Conservation (phyloP, 1,284 basidiomycete species). For the Melampsora occidentalis region DNA sequence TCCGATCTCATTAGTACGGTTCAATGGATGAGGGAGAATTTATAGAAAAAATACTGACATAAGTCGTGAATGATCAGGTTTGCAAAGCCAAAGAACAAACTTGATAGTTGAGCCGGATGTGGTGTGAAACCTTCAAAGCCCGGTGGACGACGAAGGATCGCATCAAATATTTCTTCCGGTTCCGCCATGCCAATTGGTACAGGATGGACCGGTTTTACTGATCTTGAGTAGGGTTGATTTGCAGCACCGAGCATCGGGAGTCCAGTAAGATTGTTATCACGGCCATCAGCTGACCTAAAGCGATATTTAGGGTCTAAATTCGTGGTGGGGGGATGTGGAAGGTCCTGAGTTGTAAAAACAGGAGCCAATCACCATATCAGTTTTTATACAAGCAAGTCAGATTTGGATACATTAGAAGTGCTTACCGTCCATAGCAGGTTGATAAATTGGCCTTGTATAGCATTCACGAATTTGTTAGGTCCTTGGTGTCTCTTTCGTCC, state of each 20-base stretch:
- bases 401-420: too few relatives aligned
- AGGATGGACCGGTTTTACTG: slow-evolving; percentile 27
- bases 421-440: slow-evolving; percentile 38
- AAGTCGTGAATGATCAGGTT: slow-evolving; percentile 40
- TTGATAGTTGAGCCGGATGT: slow-evolving; percentile 38
- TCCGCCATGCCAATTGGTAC: slow-evolving; percentile 26
- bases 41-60: neutral
- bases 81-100: slow-evolving; percentile 38
- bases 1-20: too few relatives aligned
- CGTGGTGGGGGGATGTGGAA: slow-evolving; percentile 33
- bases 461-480: slow-evolving; percentile 32
- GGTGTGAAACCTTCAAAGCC: slow-evolving; percentile 26
- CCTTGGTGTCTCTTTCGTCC: slow-evolving; percentile 27
- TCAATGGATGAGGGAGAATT: neutral
- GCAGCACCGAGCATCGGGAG: slow-evolving; percentile 31
- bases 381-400: neutral
- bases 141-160: slow-evolving; percentile 22
- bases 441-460: slow-evolving; percentile 38
- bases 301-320: slow-evolving; percentile 27
- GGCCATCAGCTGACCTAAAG: slow-evolving; percentile 28
- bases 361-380: neutral
- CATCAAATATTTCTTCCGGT: slow-evolving; percentile 40
- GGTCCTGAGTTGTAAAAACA: slow-evolving; percentile 14
- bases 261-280: slow-evolving; percentile 37
- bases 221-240: slow-evolving; percentile 26